Conservation (phyloP, 2,329 filamentous ascomycete species). For the Arthrinium phaeospermum region DNA sequence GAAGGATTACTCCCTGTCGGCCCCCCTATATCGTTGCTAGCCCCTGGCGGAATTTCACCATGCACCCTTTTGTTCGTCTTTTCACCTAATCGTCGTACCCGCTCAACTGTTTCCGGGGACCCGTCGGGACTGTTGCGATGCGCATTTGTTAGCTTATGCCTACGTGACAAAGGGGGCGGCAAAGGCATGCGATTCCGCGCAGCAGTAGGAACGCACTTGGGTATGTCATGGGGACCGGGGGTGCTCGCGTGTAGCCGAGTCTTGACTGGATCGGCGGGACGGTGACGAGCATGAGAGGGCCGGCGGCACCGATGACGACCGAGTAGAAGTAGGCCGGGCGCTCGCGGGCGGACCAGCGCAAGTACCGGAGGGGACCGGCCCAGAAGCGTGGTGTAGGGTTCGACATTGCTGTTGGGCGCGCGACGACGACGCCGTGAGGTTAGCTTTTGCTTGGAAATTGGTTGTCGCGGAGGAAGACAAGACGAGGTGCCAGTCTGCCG, state of each 20-base stretch:
- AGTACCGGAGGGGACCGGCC: slow-evolving; percentile 80
- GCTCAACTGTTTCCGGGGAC: slow-evolving; percentile 63
- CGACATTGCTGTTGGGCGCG: slow-evolving; percentile 58
- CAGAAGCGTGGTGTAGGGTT: slow-evolving; percentile 77
- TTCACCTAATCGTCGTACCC: slow-evolving; percentile 63
- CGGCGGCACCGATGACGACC: slow-evolving; percentile 72
- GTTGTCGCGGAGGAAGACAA: neutral
- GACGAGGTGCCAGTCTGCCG: slow-evolving; percentile 4
- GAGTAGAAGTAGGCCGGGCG: slow-evolving; percentile 93
- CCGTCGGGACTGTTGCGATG: slow-evolving; percentile 56
- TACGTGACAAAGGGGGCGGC: slow-evolving; percentile 28
- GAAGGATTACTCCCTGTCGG: neutral
- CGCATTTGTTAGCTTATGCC: slow-evolving; percentile 6
- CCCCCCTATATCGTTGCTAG: neutral
- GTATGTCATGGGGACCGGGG: slow-evolving; percentile 85
- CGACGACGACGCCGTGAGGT: slow-evolving; percentile 22
- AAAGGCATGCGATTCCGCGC: neutral
- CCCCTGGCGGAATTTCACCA: neutral
- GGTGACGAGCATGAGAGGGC: slow-evolving; percentile 72
- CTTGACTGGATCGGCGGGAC: slow-evolving; percentile 76
- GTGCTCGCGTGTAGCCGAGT: slow-evolving; percentile 75
- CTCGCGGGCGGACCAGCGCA: slow-evolving; percentile 86
- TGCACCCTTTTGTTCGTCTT: neutral
- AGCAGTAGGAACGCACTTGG: slow-evolving; percentile 69
- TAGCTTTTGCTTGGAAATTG: slow-evolving; percentile 11